Base-by-base conservation (phyloP, 495 filamentous ascomycete species). In the Astrothelium subdiscretum region DNA sequence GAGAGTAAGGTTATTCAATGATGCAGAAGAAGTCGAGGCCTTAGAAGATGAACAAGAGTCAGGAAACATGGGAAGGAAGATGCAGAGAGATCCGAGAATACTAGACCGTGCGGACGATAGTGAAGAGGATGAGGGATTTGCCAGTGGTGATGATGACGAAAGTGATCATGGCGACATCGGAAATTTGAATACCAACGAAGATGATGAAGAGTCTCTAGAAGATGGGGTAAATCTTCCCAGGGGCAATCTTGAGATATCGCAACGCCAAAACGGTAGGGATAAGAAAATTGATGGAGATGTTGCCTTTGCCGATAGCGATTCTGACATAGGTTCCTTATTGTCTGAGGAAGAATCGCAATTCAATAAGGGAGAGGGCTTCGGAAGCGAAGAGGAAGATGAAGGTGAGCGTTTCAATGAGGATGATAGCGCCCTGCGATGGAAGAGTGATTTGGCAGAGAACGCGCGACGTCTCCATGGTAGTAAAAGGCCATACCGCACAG, bases 261-360 rank as follows among this genome's bases (percentile, higher is more conserved):
- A 54, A 15, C 48, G 48, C 12, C 48, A 24, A 54, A 54, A 26
- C 24, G 15, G 48, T 0, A 66, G 78, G 80, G 73, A 84, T 32
- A 75, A 76, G 42, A 67, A 57, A 10, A 75, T 78, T 13, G 84
- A 85, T 35, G 86, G 83, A 43, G 83, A 85, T 59, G 63, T 96
- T 65, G 87, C 83, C n/a, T 98, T 96, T 73, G 92, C 92, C 1
- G 92, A 97, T 68, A 94, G 88, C 68, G 94, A 98, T 70, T 97
- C 92, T 6, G 95, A 97, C 71, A 77, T 97, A 2, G 94, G 94
- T 13, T 97, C 94, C 15, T 75, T 96, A 38, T 95, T 88, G n/a
- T 82, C 81, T 2, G 86, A 78, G 3, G 84, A 83, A 13, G 83
- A 84, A 32, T 79, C 81, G 58, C 78, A 81, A 20, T 65, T 87